Percentiles rank a stretch among this genome's conserved stretches.
Evolutionary conservation across 495 filamentous ascomycete genomes (phyloP).

Genomic region (Acidiella bohemica): DNA sequence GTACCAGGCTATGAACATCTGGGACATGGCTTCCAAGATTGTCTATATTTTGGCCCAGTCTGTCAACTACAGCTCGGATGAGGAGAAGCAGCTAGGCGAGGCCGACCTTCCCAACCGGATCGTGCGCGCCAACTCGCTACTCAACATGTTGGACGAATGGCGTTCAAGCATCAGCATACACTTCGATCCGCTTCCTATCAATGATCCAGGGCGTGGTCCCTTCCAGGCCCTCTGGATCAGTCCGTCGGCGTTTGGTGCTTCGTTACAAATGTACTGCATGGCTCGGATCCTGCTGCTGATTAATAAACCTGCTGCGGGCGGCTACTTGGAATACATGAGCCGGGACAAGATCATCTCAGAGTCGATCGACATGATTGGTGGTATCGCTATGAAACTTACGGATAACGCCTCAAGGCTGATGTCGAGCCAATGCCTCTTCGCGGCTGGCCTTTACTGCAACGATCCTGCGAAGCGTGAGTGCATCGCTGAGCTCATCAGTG

Average conservation of each 20-base stretch:
- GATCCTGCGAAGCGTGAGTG: slow-evolving; percentile 16
- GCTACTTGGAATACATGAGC: slow-evolving; percentile 16
- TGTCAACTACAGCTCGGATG: slow-evolving; percentile 20
- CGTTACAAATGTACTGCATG: slow-evolving; percentile 19
- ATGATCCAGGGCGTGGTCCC: not conserved
- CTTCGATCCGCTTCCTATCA: slow-evolving; percentile 20
- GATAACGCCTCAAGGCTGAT: slow-evolving; percentile 17
- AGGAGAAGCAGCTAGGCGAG: slow-evolving; percentile 17
- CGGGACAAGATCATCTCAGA: slow-evolving; percentile 17
- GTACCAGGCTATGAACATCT: slow-evolving; percentile 10
- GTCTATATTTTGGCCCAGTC: slow-evolving; percentile 17
- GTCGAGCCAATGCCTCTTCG: slow-evolving; percentile 19
- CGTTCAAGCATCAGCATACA: slow-evolving; percentile 16
- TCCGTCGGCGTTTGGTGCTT: slow-evolving; percentile 17
- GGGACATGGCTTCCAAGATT: slow-evolving; percentile 11
- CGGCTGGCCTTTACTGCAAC: slow-evolving; percentile 22
- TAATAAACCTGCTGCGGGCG: slow-evolving; percentile 21
- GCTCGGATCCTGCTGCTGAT: slow-evolving; percentile 21
- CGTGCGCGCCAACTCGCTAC: slow-evolving; percentile 16
- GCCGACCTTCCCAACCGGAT: slow-evolving; percentile 16
- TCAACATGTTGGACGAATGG: slow-evolving; percentile 24
- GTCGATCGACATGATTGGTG: slow-evolving; percentile 22
- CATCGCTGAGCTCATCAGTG: slow-evolving; percentile 18
- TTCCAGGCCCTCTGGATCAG: slow-evolving; percentile 24
- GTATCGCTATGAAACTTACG: slow-evolving; percentile 20